These are phyloP conservation scores for Cyberlindnera euphorbiiphila DNA, from an alignment of 805 yeast species.

Conservation along the genomic window DNA sequence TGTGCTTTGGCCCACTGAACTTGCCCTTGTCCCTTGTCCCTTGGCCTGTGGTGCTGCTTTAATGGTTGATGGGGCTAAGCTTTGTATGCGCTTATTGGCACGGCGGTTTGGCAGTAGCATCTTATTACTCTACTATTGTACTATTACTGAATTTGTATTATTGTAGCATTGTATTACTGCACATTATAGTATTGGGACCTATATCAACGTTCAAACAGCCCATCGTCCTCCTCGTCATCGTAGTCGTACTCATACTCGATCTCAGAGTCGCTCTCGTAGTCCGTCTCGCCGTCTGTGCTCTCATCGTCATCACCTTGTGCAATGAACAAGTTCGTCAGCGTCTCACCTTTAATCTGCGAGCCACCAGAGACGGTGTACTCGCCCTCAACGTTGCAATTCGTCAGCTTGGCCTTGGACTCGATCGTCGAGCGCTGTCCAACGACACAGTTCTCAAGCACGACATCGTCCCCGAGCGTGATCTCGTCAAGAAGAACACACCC, in stretches of 20 bases:
- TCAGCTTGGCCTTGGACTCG: slow-evolving; percentile 59
- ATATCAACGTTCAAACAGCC: slow-evolving; percentile 51
- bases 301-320: slow-evolving; percentile 24
- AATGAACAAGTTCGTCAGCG: slow-evolving; percentile 37
- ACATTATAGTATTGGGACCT: too few species aligned
- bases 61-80: too few species aligned
- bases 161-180: too few species aligned
- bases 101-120: too few species aligned
- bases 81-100: too few species aligned
- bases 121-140: too few species aligned
- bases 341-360: slow-evolving; percentile 52
- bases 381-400: slow-evolving; percentile 84
- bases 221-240: slow-evolving; percentile 48
- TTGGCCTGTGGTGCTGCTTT: too few species aligned
- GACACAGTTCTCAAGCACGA: slow-evolving; percentile 74
- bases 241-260: slow-evolving; percentile 29
- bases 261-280: slow-evolving; percentile 18
- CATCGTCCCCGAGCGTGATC: slow-evolving; percentile 75
- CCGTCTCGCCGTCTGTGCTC: slow-evolving; percentile 33
- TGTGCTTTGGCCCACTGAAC: slow-evolving; percentile 1
- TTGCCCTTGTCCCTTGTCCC: too few species aligned
- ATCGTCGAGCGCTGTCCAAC: slow-evolving; percentile 69
- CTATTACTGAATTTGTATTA: too few species aligned
- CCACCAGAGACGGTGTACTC: slow-evolving; percentile 62
- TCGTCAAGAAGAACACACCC: slow-evolving; percentile 78